Conservation (phyloP, 1,284 basidiomycete species). For the Fomes fomentarius region DNA sequence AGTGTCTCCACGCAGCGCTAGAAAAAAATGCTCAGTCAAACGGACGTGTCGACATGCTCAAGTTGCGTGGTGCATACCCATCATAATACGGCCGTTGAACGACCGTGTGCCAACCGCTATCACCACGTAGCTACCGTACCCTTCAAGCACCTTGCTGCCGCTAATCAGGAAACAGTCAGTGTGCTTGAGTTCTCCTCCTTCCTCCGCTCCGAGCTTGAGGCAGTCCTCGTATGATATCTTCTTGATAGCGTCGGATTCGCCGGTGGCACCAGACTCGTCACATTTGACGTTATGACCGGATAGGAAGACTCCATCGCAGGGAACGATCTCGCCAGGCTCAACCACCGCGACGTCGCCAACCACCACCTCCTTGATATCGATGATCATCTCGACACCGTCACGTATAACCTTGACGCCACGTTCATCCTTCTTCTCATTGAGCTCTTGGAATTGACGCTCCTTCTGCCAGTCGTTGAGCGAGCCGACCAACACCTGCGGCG, state of each 20-base stretch:
- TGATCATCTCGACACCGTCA: slow-evolving; percentile 75
- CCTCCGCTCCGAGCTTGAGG: slow-evolving; percentile 33
- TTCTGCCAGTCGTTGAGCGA: slow-evolving; percentile 97
- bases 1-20: slow-evolving; percentile 79
- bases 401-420: slow-evolving; percentile 93
- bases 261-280: slow-evolving; percentile 96
- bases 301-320: slow-evolving; percentile 95
- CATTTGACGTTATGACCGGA: slow-evolving; percentile 93
- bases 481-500: slow-evolving; percentile 79
- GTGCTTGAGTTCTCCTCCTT: slow-evolving; percentile 51
- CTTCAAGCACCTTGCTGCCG: slow-evolving; percentile 95
- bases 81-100: slow-evolving; percentile 97
- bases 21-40: slow-evolving; percentile 16
- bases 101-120: slow-evolving; percentile 91
- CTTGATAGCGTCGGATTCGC: slow-evolving; percentile 94
- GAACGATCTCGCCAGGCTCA: slow-evolving; percentile 95
- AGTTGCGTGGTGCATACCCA: slow-evolving; percentile 65
- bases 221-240: slow-evolving; percentile 86
- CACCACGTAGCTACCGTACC: slow-evolving; percentile 91
- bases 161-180: slow-evolving; percentile 93
- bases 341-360: slow-evolving; percentile 93
- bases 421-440: slow-evolving; percentile 97
- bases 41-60: not conserved
- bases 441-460: slow-evolving; percentile 90
- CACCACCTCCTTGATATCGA: slow-evolving; percentile 89